Base-by-base conservation (phyloP, 2,329 filamentous ascomycete species). In the Furcasterigmium sp. region DNA sequence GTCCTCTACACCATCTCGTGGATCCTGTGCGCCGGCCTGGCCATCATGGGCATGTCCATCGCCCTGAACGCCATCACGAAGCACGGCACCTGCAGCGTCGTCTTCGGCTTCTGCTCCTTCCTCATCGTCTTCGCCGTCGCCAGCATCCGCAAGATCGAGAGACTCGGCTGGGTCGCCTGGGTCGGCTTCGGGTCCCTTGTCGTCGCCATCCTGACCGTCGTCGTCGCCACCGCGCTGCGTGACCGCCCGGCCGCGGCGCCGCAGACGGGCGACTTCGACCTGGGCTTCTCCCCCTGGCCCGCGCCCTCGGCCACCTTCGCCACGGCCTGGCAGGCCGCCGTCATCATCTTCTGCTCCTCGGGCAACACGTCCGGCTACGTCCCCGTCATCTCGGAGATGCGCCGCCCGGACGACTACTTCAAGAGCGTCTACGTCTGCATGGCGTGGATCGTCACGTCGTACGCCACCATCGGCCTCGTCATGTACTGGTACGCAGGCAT, bases 381-480 rank as follows among this genome's bases (percentile, higher is more conserved):
- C 3, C 77, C 78, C 5, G 75, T 84, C 45, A 83, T 84, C 42
- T 76, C 73, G 0, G 81, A 84, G 61, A 84, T 84, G 78, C 66
- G 63, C 34, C 65, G 69, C 20, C 79, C 80, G 0, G 65, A 64
- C 20, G 75, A 82, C 50, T 84, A 76, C 56, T 69, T 68, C 45
- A 81, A 81, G 56, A 72, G 79, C 1, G 64, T 26, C 7, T 26
- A 26, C 23, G 23, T 26, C 7, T 26, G 23, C 23, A 26, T 26
- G 23, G 23, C 23, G 23, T 26, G 23, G 23, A 26, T 26, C 23
- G 23, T 26, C 23, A 26, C 23, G 23, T 26, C 23, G 23, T 7
- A 7, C 23, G 23, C 23, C 7, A 26, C 23, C 23, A 26, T 26
- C 23, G 23, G 23, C 1, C 47, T 60, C 7, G 56, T 62, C 11